phyloP scores from a whole-genome alignment of 805 yeast genomes.

The Hanseniaspora vineae region DNA sequence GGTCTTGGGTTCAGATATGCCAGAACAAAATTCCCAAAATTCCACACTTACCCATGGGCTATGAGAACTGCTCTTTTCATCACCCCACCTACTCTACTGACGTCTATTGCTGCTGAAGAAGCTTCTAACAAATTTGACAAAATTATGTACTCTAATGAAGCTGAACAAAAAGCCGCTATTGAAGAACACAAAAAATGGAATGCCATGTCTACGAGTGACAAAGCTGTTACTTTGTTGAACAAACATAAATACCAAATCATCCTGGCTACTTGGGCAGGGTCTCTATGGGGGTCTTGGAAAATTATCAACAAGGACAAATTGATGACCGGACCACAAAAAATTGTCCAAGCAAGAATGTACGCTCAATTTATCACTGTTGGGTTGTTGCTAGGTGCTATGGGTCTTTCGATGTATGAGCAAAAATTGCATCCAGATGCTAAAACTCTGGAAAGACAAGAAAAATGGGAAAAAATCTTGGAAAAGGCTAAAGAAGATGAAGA shows the following conservation, averaged over 20 bases:
- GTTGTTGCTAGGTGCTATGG: slow-evolving; percentile 55
- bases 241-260: slow-evolving; percentile 55
- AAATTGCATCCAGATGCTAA: slow-evolving; percentile 30
- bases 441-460: slow-evolving; percentile 11
- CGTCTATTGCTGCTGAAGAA: slow-evolving; percentile 57
- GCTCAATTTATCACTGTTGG: slow-evolving; percentile 75
- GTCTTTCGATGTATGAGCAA: slow-evolving; percentile 51
- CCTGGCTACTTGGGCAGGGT: slow-evolving; percentile 66
- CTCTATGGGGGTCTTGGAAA: slow-evolving; percentile 70
- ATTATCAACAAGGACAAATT: slow-evolving; percentile 59
- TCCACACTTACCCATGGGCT: slow-evolving; percentile 36
- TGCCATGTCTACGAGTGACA: slow-evolving; percentile 34
- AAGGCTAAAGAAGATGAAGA: slow-evolving; percentile 29
- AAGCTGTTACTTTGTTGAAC: slow-evolving; percentile 34
- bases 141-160: slow-evolving; percentile 38
- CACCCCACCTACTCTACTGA: slow-evolving; percentile 50
- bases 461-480: slow-evolving; percentile 37
- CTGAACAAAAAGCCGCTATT: slow-evolving; percentile 25
- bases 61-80: slow-evolving; percentile 53
- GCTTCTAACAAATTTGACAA: slow-evolving; percentile 58
- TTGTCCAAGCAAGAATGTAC: slow-evolving; percentile 83
- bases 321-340: slow-evolving; percentile 66
- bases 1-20: slow-evolving; percentile 40
- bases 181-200: slow-evolving; percentile 43
- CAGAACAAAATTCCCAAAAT: slow-evolving; percentile 33